Conservation (phyloP, 2,329 filamentous ascomycete species). For the Bipolaris oryzae region DNA sequence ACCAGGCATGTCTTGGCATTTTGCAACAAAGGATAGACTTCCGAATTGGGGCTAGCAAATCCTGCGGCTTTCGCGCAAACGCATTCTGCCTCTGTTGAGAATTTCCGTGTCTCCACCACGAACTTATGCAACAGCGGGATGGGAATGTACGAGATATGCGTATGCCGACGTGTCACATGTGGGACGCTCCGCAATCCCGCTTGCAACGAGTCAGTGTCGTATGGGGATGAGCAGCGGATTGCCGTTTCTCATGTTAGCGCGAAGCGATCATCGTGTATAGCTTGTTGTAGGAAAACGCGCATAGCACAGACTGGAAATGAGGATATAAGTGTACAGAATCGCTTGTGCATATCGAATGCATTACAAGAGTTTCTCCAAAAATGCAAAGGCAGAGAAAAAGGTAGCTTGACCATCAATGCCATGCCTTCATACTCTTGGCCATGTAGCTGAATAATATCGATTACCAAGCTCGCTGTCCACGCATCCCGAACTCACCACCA, state of each 20-base stretch:
- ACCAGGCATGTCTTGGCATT: background rate
- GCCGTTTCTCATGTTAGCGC: background rate
- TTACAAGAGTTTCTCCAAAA: background rate
- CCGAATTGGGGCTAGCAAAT: background rate
- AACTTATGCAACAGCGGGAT: background rate
- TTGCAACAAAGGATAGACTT: background rate
- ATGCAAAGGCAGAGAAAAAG: background rate
- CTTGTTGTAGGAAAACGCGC: background rate
- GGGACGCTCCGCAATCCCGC: background rate
- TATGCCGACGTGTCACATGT: constrained; percentile 4
- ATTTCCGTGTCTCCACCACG: constrained; percentile 1
- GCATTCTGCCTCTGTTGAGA: background rate
- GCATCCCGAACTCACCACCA: background rate
- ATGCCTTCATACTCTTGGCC: too few relatives aligned
- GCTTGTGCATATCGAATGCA: background rate
- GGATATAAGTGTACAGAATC: background rate
- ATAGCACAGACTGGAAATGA: background rate
- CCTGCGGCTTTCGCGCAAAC: background rate
- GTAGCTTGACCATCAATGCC: background rate
- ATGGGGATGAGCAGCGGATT: background rate
- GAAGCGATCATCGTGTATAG: background rate
- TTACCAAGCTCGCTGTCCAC: background rate
- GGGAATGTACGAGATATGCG: background rate
- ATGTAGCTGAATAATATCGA: background rate
- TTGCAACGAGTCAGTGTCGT: background rate